Conservation (phyloP, 129 eudicot genomes). For the Silybum marianum region DNA sequence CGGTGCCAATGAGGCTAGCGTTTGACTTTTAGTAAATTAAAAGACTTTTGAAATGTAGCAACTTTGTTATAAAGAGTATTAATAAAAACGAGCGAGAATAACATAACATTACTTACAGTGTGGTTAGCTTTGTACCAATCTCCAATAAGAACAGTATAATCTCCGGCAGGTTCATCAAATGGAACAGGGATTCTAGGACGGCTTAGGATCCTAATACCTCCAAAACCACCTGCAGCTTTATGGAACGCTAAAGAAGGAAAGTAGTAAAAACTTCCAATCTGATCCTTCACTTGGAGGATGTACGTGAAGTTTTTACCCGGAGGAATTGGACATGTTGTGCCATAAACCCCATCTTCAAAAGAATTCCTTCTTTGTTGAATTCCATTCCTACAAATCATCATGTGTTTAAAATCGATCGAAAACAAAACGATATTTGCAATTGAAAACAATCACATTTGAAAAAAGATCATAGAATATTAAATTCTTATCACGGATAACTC, state of each 20-base stretch:
- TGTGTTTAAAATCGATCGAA: neutral
- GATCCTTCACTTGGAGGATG: constrained; percentile 77
- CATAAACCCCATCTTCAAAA: constrained; percentile 75
- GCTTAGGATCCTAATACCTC: constrained; percentile 73
- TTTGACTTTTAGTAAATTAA: constrained; percentile 26
- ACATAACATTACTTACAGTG: constrained; percentile 36
- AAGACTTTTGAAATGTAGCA: neutral
- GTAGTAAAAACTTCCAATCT: constrained; percentile 86
- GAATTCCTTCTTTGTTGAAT: constrained; percentile 83
- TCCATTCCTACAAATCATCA: constrained; percentile 64
- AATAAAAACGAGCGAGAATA: neutral
- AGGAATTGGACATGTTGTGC: constrained; percentile 87
- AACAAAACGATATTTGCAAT: neutral
- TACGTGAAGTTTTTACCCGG: constrained; percentile 88
- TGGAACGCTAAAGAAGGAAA: constrained; percentile 76
- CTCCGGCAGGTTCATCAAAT: constrained; percentile 67
- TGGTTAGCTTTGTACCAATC: constrained; percentile 87
- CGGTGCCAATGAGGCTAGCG: constrained; percentile 5
- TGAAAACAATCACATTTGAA: no score
- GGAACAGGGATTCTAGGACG: constrained; percentile 80
- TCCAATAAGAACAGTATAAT: constrained; percentile 75
- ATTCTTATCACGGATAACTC: neutral
- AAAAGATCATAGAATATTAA: neutral
- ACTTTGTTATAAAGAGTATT: no score
- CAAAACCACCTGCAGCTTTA: constrained; percentile 93